Base-by-base conservation (phyloP, 2,329 filamentous ascomycete genomes). In the Alternaria conjuncta region DNA sequence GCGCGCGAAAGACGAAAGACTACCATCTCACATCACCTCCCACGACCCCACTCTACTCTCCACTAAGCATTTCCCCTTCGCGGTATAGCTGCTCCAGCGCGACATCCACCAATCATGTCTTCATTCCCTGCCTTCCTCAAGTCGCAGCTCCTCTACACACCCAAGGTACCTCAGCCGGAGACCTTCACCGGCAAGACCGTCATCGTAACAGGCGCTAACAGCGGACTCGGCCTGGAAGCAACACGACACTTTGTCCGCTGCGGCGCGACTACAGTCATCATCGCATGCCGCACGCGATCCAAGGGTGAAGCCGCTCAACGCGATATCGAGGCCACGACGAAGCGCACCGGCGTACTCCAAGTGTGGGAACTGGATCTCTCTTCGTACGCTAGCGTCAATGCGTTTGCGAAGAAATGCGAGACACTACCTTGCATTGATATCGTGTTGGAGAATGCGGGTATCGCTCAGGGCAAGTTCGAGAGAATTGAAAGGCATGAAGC, bases 171-270 rank as follows among this genome's bases (percentile, higher is more conserved):
- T 4, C 21, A 60, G 15, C 51, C 57, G 6, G 15, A 18, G 10
- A 61, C 51, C 12, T 61, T 74, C 32, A 47, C 73, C 3, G 69
- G 71, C 6, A 72, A 74, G 57, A 81, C 80, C 1, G 74, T 82
- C 58, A 79, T 85, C 25, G 79, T 85, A 2, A 86, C 84, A 1
- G 84, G 84, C 44, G 76, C 80, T 7, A 85, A 85, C 61, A 74
- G 74, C 10, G 84, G 83, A 1, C 75, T 69, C 21, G 74, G 54
- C 68, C 73, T 60, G 41, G 57, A 70, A 45, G 60, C 64, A 6
- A 77, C 79, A 1, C 69, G 72, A 6, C 82, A 84, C 60, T 75
- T 83, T 41, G 79, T 81, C 5, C 66, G 71, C 1, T 71, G 81
- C 4, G 74, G 77, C 3, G 78, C 79, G 2, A 66, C 64, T 2